phyloP scores from a whole-genome alignment of 768 basidiomycete species.

The Tubosaeta sp. region DNA sequence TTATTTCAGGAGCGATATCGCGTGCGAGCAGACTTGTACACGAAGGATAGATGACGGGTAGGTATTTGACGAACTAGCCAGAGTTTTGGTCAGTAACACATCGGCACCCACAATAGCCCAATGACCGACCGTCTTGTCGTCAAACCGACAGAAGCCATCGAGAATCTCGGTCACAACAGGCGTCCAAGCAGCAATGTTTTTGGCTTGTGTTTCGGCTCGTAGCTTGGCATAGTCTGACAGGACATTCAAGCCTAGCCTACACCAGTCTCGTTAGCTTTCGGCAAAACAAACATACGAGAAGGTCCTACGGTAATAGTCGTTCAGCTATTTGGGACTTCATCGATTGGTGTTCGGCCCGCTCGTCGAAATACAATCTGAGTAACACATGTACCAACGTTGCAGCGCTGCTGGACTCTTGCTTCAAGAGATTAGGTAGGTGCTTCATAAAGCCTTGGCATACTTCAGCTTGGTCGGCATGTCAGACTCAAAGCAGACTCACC shows the following conservation, averaged over 20 bases:
- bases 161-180: constrained; percentile 97
- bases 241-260: constrained; percentile 81
- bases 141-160: constrained; percentile 84
- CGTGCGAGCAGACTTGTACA: constrained; percentile 80
- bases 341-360: constrained; percentile 81
- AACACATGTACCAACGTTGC: constrained; percentile 91
- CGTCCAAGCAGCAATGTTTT: constrained; percentile 96
- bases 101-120: background rate
- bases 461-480: constrained; percentile 3
- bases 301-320: constrained; percentile 61
- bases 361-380: constrained; percentile 90
- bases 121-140: constrained; percentile 79
- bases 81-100: constrained; percentile 1
- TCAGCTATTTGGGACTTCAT: constrained; percentile 77
- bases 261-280: constrained; percentile 2
- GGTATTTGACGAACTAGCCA: constrained; percentile 76
- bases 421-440: constrained; percentile 93
- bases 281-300: background rate
- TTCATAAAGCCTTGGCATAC: constrained; percentile 91
- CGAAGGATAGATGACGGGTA: constrained; percentile 87
- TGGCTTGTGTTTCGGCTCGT: constrained; percentile 83
- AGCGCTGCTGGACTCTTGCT: constrained; percentile 97
- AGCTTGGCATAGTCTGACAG: constrained; percentile 89
- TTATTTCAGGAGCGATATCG: constrained; percentile 79
- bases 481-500: constrained; percentile 52